These are phyloP conservation scores for Exophiala sp. DNA, from an alignment of 2,329 filamentous ascomycete genomes.

Conservation along the genomic window DNA sequence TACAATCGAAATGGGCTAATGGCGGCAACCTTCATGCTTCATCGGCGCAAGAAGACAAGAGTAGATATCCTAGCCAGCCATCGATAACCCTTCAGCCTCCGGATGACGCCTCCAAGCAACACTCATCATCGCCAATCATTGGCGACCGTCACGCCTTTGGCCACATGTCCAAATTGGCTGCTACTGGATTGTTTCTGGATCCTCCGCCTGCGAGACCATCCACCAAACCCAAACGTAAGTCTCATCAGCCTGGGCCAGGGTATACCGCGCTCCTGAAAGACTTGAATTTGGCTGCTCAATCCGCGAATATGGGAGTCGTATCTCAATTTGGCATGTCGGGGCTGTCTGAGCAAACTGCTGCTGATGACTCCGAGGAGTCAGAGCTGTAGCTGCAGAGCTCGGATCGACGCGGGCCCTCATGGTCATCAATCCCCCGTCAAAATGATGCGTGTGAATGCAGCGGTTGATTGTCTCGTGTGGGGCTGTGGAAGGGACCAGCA, in stretches of 20 bases:
- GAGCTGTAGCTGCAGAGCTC: too few relatives aligned
- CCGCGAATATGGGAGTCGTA: neutral
- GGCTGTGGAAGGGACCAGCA: too few relatives aligned
- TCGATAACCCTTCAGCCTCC: neutral
- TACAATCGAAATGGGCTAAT: slow-evolving; percentile 5
- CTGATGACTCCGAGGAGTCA: neutral
- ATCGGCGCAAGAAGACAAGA: neutral
- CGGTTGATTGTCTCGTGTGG: too few relatives aligned
- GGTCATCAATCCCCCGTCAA: too few relatives aligned
- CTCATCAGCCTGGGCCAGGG: slow-evolving; percentile 2
- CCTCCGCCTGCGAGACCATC: neutral
- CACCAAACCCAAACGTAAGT: slow-evolving; percentile 1
- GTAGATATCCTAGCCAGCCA: neutral
- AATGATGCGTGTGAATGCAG: too few relatives aligned
- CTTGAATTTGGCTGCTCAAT: neutral
- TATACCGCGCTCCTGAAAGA: slow-evolving; percentile 1
- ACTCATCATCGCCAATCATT: neutral
- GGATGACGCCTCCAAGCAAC: neutral
- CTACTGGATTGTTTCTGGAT: neutral
- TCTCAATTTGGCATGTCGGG: neutral
- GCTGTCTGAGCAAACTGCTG: neutral
- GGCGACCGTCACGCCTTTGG: slow-evolving; percentile 9
- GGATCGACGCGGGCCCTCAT: too few relatives aligned
- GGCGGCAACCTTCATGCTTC: neutral
- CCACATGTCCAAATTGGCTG: neutral